Evolutionary conservation across 2,329 filamentous ascomycete species (phyloP), one percentile per base, ranked within the genome.

Genomic region (Colletotrichum theobromicola): DNA sequence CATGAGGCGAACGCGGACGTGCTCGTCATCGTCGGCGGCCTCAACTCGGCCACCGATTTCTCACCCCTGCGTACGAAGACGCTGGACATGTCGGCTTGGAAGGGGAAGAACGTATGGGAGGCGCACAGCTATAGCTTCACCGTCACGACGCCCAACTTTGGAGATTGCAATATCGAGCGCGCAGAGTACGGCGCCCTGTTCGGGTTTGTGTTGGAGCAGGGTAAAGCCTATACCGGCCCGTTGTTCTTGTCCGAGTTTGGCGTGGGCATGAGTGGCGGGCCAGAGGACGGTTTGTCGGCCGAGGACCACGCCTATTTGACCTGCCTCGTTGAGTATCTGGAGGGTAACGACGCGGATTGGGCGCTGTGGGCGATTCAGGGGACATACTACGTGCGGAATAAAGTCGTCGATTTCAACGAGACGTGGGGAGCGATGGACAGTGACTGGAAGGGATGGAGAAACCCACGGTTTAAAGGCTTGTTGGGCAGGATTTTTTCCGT

Each of bases 211-310:
- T 83, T 91, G 16, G 83, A 82, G 77, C 87, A 90, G 78, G 80
- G 79, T 46, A 76, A 85, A 77, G 74, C 77, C 10, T 88, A 85
- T 77, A 91, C 89, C 1, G 89, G 87, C 3, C 90, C 90, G 4
- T 81, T 92, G n/a, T 85, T 90, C 63, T 80, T 92, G 57, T 89
- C 88, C 70, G 90, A 92, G 83, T 92, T 92, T 77, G 90, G 90
- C 34, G 90, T 89, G 60, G 87, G 85, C 71, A 86, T 87, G 82
- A 80, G 80, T 24, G 86, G 86, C 18, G 87, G 87, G 4, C 77
- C 80, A 6, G 76, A 82, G 67, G 79, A 83, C 37, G 88, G 87
- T 1, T 78, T 89, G 18, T 83, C 79, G 53, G 82, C 86, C 37
- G 83, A 84, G 57, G 88, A 90, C 60, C 78, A 83, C 67, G 79